These are phyloP conservation scores for Ulmus americana DNA, from an alignment of 331 rosid genomes.

Conservation along the genomic window DNA sequence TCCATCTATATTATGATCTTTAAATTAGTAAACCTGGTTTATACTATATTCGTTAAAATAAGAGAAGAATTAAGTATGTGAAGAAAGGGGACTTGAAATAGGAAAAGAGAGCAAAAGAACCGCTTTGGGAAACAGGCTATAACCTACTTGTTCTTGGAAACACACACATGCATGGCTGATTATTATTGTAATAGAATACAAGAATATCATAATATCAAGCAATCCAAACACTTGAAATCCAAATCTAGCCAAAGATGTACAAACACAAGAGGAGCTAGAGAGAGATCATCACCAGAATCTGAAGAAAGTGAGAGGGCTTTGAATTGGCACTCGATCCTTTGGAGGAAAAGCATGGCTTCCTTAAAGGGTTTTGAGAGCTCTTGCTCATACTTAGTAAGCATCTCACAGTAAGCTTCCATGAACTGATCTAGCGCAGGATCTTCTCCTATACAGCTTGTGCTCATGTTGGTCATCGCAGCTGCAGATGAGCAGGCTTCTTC, in stretches of 20 bases:
- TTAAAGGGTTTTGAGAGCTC: conserved; percentile 80
- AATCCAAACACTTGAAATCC: background rate
- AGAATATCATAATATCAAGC: background rate
- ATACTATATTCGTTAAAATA: background rate
- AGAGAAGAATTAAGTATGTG: background rate
- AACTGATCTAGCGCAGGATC: conserved; percentile 90
- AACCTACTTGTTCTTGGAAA: conserved; percentile 20
- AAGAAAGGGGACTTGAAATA: background rate
- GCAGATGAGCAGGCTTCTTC: conserved; percentile 63
- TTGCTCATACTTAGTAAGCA: conserved; percentile 79
- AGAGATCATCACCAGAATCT: conserved; percentile 29
- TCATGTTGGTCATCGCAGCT: conserved; percentile 29
- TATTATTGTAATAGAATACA: background rate
- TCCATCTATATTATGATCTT: background rate
- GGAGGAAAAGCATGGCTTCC: conserved; percentile 79
- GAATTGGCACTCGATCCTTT: conserved; percentile 63
- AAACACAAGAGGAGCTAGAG: background rate
- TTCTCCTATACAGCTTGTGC: conserved; percentile 50
- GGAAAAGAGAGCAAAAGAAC: background rate
- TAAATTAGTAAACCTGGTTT: background rate
- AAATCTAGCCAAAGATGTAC: background rate
- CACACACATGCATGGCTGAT: conserved; percentile 31
- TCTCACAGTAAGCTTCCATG: conserved; percentile 95
- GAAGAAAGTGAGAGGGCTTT: conserved; percentile 56
- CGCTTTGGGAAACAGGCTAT: conserved; percentile 11